Percentiles rank a stretch among this genome's conserved stretches.
These are phyloP conservation scores for Diplodia scrobiculata DNA, from an alignment of 2,329 filamentous ascomycete genomes.

Conservation along the genomic window DNA sequence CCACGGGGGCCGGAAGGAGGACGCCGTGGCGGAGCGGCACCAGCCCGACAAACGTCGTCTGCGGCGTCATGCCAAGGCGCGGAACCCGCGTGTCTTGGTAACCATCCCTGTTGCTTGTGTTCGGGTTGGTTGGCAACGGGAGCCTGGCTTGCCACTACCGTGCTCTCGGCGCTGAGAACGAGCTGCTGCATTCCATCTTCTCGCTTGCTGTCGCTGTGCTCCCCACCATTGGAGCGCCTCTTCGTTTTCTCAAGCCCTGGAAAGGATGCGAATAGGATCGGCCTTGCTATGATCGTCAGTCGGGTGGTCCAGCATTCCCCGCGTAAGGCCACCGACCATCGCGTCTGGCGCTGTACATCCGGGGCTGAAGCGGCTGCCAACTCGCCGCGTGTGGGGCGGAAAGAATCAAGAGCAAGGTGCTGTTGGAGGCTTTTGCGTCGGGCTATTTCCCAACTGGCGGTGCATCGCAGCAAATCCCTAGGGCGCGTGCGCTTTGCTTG, in stretches of 20 bases:
- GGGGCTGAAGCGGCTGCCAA: background rate
- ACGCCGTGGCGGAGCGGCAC: conserved; percentile 12
- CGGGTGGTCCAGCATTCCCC: background rate
- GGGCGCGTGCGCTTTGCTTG: background rate
- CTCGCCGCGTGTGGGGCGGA: conserved; percentile 14
- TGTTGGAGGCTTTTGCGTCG: conserved; percentile 6
- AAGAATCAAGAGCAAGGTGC: conserved; percentile 21
- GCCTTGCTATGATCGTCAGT: conserved; percentile 7
- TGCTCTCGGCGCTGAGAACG: background rate
- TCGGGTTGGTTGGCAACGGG: background rate
- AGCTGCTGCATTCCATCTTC: conserved; percentile 11
- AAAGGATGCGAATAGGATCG: conserved; percentile 13
- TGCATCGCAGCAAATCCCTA: background rate
- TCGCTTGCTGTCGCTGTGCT: background rate
- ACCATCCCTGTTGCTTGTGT: conserved; percentile 10
- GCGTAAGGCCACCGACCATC: conserved; percentile 1
- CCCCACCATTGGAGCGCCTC: background rate
- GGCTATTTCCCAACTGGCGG: conserved; percentile 1
- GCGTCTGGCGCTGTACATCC: background rate
- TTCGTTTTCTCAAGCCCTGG: background rate
- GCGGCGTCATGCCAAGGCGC: conserved; percentile 19
- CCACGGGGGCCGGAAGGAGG: conserved; percentile 1
- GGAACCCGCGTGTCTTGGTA: conserved; percentile 5
- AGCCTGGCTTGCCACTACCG: background rate
- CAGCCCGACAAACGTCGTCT: conserved; percentile 1